Evolutionary conservation across 805 yeast species (phyloP), one percentile per base, ranked within the genome.

Genomic region (Zygosaccharomyces gambellarensis): DNA sequence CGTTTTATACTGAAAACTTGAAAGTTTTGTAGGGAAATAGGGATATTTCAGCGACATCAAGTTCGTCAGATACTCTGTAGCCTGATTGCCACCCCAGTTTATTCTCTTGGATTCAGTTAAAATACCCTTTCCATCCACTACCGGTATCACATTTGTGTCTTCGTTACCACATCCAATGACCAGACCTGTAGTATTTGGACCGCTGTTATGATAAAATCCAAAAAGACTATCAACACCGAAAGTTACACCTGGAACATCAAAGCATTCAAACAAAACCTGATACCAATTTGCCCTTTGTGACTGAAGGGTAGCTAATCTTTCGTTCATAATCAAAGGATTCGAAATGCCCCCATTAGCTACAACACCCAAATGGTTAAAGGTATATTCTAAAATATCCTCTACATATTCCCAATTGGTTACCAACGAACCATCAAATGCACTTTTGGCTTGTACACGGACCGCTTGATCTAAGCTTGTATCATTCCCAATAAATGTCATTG

Each of bases 391-490:
- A 46, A 92, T 78, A 50, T 76, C 78, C 64, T 94, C 99, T 2
- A 85, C 77, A 50, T 83, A 79, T 49, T 94, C 98, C 98, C 98
- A 95, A 65, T 90, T 95, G 23, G 95, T 83, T 31, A 94, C 73
- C 57, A 89, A 71, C 4, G 87, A 79, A 0, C 96, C 96, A 65
- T 94, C 99, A 62, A 79, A 92, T 0, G 97, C 96, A 4, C 87
- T 73, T 59, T 80, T 82, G 30, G 87, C 78, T 47, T 83, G 83
- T 14, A 87, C 75, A 53, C 83, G 78, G 41, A 86, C 77, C 1
- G 85, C 70, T 7, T 83, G 77, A 58, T 90, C 98, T 28, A 86
- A 62, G 60, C 75, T 80, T 17, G 82, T 80, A 64, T 92, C 98
- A 59, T 85, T 80, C 2, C 99, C 99, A 2, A 88, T 82, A 49